Evolutionary conservation across 305 asterid species (phyloP), one percentile per base, ranked within the genome.

Genomic region (Ruellia speciosa): DNA sequence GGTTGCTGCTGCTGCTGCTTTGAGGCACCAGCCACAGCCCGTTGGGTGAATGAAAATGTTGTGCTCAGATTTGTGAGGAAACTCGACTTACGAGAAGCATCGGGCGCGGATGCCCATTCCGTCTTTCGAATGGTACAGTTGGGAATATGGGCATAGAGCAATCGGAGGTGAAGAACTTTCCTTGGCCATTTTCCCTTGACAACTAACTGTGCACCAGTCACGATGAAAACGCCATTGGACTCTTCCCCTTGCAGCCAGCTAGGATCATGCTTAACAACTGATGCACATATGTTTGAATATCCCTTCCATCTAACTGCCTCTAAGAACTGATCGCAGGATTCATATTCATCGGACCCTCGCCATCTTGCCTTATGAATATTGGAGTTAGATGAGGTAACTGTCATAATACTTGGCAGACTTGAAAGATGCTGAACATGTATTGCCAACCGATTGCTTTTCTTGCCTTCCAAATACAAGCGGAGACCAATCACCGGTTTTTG

Each of bases 31-130:
- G 79, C 68, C 24, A 68, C 81, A 5, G 93, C 56, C 62, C 85
- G 66, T 31, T 84, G 94, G n/a, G 97, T 82, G 77, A 92, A 86
- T 0, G 97, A 82, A 67, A 88, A 92, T 12, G 99, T 86, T 0
- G 94, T 86, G 84, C 99, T 92, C 66, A 92, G 72, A 65, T 88
- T 92, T 0, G 79, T 75, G 41, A 92, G 75, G 70, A 92, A 84
- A 57, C 74, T 75, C 0, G 99, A 81, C 73, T 83, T 86, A 4
- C 75, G 77, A 34, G 81, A 72, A 54, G 81, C 71, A 65, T 88
- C 94, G 3, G 99, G 97, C n/a, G 93, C 73, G 14, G 85, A 70
- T 24, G 95, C 96, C 99, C 99, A 88, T 68, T 88, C 94, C 1
- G 96, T 79, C 70, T 92, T 92, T 15, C 94, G 70, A 35, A 92